Conservation (phyloP, 768 basidiomycete species). For the Pisolithus albus region DNA sequence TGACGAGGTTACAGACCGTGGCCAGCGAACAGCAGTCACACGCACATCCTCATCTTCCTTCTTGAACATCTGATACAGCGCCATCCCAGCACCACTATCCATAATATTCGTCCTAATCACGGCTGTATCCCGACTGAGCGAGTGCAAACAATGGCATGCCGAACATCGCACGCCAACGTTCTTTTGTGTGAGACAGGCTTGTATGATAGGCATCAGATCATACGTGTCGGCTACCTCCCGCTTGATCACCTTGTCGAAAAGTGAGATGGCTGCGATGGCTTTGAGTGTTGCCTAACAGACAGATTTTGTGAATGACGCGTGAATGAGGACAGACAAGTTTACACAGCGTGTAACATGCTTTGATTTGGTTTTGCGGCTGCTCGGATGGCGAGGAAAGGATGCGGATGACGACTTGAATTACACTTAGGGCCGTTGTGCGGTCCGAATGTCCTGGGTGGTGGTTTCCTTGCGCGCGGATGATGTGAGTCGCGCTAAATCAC, state of each 20-base stretch:
- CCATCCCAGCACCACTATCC: constrained; percentile 72
- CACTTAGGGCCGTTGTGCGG: constrained; percentile 43
- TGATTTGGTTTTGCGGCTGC: constrained; percentile 41
- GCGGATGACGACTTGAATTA: constrained; percentile 67
- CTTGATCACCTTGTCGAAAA: constrained; percentile 70
- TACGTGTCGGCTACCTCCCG: constrained; percentile 56
- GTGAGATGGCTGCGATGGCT: constrained; percentile 61
- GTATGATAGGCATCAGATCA: constrained; percentile 48
- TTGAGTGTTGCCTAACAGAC: constrained; percentile 59
- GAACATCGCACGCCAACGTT: constrained; percentile 77
- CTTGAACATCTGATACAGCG: constrained; percentile 55
- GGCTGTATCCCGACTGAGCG: constrained; percentile 70
- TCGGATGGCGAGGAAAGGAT: constrained; percentile 43
- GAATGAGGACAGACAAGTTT: constrained; percentile 19
- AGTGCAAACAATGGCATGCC: constrained; percentile 79
- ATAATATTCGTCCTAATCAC: constrained; percentile 80
- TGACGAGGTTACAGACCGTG: constrained; percentile 79
- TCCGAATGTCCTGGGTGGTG: constrained; percentile 32
- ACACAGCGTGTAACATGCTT: constrained; percentile 76
- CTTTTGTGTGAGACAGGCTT: constrained; percentile 49
- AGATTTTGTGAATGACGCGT: constrained; percentile 1
- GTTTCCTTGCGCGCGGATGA: constrained; percentile 45
- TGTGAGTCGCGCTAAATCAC: constrained; percentile 46
- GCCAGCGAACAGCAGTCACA: constrained; percentile 63
- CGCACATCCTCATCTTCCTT: constrained; percentile 58